Evolutionary conservation across 768 basidiomycete genomes (phyloP).

Genomic region (Sistotremastrum suecicum): DNA sequence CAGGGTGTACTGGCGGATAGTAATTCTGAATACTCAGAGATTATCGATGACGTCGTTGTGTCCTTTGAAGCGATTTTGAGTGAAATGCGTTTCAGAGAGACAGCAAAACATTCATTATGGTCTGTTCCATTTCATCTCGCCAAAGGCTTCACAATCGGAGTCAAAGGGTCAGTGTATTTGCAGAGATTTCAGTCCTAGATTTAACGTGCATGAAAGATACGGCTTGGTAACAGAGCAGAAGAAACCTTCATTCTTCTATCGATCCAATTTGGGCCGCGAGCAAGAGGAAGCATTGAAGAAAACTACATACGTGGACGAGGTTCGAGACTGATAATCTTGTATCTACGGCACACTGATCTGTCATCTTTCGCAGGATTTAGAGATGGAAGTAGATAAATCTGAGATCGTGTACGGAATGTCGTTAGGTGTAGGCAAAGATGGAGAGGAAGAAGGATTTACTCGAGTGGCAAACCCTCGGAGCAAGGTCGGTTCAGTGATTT

Average conservation of each 20-base stretch:
- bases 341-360: not conserved
- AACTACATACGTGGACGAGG: conserved; percentile 70
- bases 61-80: conserved; percentile 19
- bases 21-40: too few relatives aligned
- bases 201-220: conserved; percentile 38
- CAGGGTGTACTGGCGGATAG: too few relatives aligned
- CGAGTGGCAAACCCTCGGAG: not conserved
- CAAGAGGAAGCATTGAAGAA: conserved; percentile 63
- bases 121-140: conserved; percentile 72
- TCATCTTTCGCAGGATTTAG: conserved; percentile 14
- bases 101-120: conserved; percentile 72
- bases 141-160: conserved; percentile 56
- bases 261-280: conserved; percentile 60
- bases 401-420: conserved; percentile 26
- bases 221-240: conserved; percentile 79
- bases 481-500: not conserved
- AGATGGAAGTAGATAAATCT: conserved; percentile 22
- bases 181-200: not conserved
- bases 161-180: conserved; percentile 52
- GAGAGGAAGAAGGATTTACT: conserved; percentile 21
- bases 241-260: conserved; percentile 72
- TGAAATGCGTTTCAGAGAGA: conserved; percentile 68
- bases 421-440: conserved; percentile 22
- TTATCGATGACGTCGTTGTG: conserved; percentile 56
- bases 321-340: conserved; percentile 14